Base-by-base conservation (phyloP, 805 yeast genomes). In the Wickerhamomyces mucosus region DNA sequence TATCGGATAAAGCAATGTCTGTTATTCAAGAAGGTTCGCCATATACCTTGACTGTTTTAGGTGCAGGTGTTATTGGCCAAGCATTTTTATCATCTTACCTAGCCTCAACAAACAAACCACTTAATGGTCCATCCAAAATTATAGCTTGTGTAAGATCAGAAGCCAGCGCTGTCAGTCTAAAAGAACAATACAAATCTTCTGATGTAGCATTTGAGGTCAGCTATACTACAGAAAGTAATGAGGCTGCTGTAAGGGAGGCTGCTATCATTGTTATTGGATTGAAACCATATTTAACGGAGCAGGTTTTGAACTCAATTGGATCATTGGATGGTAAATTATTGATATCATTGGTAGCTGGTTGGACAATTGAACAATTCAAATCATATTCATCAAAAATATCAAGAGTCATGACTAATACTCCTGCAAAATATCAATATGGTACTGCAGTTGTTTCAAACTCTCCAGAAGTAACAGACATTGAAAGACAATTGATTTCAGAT, bases 361-460 rank as follows among this genome's bases (percentile, higher is more conserved):
- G 85, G 72, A 83, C 95, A 13, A 76, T 88, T 39, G 75, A 64
- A 14, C 82, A 81, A 51, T 65, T 86, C 43, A 40, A 53, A 14
- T 48, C 53, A 1, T 69, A 73, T 46, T 63, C 82, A 8, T 37
- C 52, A 31, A 61, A 65, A 36, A 75, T 89, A 20, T 83, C 94
- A 15, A 71, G 95, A 40, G 94, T 94, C n/a, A 88, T 94, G 95
- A 89, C 99, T 28, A 92, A 89, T 60, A 92, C 98, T 0, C 96
- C 99, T 4, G 94, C 95, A 14, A 78, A 78, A 54, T 83, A 72
- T 55, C 95, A 96, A 15, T 74, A 78, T 45, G 98, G 97, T 31
- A 85, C 89, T 68, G 95, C 97, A 9, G 86, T 85, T 24, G 76
- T 92, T n/a, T 72, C 95, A 3, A 75, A 82, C 49, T 73, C 89